Percentiles rank a stretch among this genome's conserved stretches.
These are phyloP conservation scores for Leucoagaricus sp. DNA, from an alignment of 1,284 basidiomycete species.

Conservation along the genomic window DNA sequence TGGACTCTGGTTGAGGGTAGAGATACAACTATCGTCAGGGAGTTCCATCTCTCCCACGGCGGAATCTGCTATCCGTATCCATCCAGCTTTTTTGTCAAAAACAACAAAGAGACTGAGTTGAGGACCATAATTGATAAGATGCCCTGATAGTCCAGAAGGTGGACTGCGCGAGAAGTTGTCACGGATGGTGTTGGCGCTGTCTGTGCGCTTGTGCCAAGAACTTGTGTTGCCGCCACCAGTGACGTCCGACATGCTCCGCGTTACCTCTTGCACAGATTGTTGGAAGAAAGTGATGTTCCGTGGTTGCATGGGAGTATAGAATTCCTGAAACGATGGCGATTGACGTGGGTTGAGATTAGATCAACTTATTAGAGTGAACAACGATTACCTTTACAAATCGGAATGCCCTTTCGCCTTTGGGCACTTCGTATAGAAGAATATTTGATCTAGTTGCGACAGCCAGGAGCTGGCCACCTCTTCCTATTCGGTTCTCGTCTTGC, in stretches of 20 bases:
- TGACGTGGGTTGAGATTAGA: constrained; percentile 1
- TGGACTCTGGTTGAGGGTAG: constrained; percentile 7
- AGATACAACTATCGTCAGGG: constrained; percentile 44
- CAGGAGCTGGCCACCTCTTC: constrained; percentile 62
- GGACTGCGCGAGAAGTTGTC: constrained; percentile 20
- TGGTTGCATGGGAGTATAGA: constrained; percentile 72
- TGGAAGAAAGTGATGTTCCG: constrained; percentile 67
- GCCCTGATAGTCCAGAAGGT: constrained; percentile 18
- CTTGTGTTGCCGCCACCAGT: constrained; percentile 25
- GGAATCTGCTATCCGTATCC: constrained; percentile 77
- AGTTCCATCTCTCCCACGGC: constrained; percentile 76
- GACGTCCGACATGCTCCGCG: constrained; percentile 46
- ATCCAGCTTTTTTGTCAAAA: constrained; percentile 81
- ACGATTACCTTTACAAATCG: constrained; percentile 70
- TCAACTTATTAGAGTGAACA: not conserved
- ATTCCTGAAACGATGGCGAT: constrained; percentile 52
- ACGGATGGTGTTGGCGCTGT: constrained; percentile 34
- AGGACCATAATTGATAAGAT: constrained; percentile 52
- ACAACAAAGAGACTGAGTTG: constrained; percentile 76
- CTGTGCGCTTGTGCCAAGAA: constrained; percentile 35
- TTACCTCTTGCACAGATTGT: constrained; percentile 59
- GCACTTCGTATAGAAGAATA: constrained; percentile 76
- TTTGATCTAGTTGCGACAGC: constrained; percentile 75
- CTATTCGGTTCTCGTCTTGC: constrained; percentile 49
- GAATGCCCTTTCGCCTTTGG: constrained; percentile 79